Conservation (phyloP, 2,329 filamentous ascomycete genomes). For the Pseudogymnoascus sp. region DNA sequence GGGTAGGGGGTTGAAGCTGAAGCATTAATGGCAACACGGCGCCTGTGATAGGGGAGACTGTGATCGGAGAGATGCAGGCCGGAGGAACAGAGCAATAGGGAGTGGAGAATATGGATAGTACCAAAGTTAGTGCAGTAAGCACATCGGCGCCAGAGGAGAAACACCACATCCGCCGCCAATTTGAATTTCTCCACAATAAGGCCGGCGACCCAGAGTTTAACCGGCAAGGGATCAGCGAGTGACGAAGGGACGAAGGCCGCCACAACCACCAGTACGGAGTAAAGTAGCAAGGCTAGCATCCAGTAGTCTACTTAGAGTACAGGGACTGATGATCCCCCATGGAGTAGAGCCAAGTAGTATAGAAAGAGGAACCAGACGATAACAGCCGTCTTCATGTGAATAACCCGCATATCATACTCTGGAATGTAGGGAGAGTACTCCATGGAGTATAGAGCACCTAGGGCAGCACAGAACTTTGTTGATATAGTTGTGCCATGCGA, state of each 20-base stretch:
- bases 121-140: background rate
- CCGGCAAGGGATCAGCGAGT: background rate
- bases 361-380: background rate
- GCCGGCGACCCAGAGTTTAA: background rate
- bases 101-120: background rate
- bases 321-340: background rate
- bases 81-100: background rate
- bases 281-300: background rate
- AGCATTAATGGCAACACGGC: background rate
- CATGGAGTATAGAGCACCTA: background rate
- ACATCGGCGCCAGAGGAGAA: background rate
- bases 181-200: slow-evolving; percentile 9
- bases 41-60: background rate
- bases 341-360: background rate
- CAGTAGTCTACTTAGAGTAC: background rate
- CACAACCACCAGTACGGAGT: background rate
- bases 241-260: background rate
- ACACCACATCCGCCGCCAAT: slow-evolving; percentile 3
- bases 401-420: background rate
- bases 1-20: background rate
- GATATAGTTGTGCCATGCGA: background rate
- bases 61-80: background rate
- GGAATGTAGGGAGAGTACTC: background rate
- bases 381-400: background rate
- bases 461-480: background rate